Evolutionary conservation across 2,329 filamentous ascomycete species (phyloP), one percentile per base, ranked within the genome.

Genomic region (Hymenoscyphus albidus): DNA sequence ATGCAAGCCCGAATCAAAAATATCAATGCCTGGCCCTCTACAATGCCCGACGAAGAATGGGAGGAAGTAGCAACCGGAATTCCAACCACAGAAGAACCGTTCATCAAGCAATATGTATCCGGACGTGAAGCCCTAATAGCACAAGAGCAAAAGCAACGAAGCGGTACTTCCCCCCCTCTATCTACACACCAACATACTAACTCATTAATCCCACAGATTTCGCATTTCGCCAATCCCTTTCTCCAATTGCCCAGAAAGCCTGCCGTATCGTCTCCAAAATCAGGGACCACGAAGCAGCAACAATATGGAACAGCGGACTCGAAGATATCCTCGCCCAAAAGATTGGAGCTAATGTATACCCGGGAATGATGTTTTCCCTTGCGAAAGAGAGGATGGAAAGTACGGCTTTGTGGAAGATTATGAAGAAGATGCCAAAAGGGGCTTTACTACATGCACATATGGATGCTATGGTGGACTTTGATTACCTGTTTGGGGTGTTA

Each of bases 291-390:
- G 94, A 98, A 78, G 85, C 88, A 72, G 80, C 83, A 61, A 88
- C 86, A 2, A 80, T 94, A 65, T 97, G 93, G 93, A 92, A 88
- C 10, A 81, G 85, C 39, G 83, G 86, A 57, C 85, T 90, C 59
- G 90, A 94, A 71, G 88, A 93, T 73, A 82, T 82, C 56, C 79
- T 92, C 2, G 87, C 88, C 3, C 83, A 85, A 68, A 79, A 85
- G 63, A 80, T 78, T n/a, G 81, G 86, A 70, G 83, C 86, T 66
- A 85, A 87, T 70, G 80, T 94, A 60, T 92, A 90, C 74, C 92
- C 92, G 0, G 93, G 93, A 12, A 96, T 97, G 89, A 95, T 96
- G 90, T 97, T 97, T 78, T 88, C 85, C 42, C 82, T 94, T 42
- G 92, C 92, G 70, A 94, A 93, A 77, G 85, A 88, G n/a, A 86